Conservation (phyloP, 2,329 filamentous ascomycete genomes). For the Ceratocystis destructans region DNA sequence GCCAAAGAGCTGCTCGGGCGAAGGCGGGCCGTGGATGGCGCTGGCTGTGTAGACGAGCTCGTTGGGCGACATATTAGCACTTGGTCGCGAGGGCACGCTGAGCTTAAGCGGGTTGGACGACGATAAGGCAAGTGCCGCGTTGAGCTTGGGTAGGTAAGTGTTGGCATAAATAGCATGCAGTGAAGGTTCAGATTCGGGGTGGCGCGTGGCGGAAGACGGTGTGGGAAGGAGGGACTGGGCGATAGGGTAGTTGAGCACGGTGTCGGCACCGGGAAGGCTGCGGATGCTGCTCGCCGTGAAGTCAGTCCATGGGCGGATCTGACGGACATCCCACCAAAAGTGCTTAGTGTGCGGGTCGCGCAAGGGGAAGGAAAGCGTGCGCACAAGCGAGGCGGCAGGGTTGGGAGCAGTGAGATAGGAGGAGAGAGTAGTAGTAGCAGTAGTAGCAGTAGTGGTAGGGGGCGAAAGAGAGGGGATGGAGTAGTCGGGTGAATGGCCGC, state of each 20-base stretch:
- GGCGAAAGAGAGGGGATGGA: slow-evolving; percentile 27
- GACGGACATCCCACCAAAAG: slow-evolving; percentile 94
- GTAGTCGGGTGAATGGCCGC: not conserved
- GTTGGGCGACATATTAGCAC: slow-evolving; percentile 26
- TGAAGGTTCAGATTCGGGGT: slow-evolving; percentile 64
- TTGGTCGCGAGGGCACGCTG: slow-evolving; percentile 29
- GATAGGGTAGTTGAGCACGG: slow-evolving; percentile 58
- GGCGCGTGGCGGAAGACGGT: slow-evolving; percentile 43
- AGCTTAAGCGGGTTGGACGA: slow-evolving; percentile 50
- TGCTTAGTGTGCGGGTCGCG: slow-evolving; percentile 59
- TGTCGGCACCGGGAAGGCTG: slow-evolving; percentile 55
- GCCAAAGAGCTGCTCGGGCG: slow-evolving; percentile 39
- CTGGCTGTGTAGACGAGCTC: slow-evolving; percentile 54
- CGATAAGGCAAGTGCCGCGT: slow-evolving; percentile 65
- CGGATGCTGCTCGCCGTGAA: slow-evolving; percentile 64
- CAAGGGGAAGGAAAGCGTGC: slow-evolving; percentile 56
- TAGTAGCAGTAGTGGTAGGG: slow-evolving; percentile 53
- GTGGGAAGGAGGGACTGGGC: slow-evolving; percentile 46
- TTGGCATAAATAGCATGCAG: slow-evolving; percentile 62
- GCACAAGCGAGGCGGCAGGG: slow-evolving; percentile 68
- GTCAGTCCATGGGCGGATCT: slow-evolving; percentile 66
- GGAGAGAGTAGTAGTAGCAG: slow-evolving; percentile 60
- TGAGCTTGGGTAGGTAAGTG: slow-evolving; percentile 76
- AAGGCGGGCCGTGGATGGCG: slow-evolving; percentile 42
- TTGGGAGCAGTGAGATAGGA: slow-evolving; percentile 67